Conservation (phyloP, 768 basidiomycete species). For the Pleurotus eryngii region DNA sequence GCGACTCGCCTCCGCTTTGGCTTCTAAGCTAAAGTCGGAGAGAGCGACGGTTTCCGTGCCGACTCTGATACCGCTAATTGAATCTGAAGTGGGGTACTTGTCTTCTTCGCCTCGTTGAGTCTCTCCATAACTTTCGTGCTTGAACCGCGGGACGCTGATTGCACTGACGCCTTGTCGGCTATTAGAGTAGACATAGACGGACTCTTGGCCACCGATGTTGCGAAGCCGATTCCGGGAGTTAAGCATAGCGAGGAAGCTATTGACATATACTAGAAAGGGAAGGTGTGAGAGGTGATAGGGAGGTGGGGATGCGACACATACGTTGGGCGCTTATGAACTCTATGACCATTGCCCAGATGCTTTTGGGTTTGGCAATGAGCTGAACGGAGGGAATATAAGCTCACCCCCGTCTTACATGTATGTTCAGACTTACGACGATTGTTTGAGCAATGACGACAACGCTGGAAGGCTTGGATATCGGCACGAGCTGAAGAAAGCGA, state of each 20-base stretch:
- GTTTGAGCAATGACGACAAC: constrained; percentile 1
- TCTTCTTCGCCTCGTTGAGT: not conserved
- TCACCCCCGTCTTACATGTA: too few species aligned
- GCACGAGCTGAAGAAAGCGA: too few species aligned
- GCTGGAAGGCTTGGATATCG: too few species aligned
- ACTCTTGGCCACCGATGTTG: not conserved
- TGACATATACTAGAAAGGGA: not conserved
- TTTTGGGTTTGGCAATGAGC: not conserved
- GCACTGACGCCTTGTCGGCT: not conserved
- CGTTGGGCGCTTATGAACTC: constrained; percentile 6
- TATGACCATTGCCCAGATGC: constrained; percentile 7
- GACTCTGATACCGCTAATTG: not conserved
- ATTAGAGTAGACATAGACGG: constrained; percentile 1
- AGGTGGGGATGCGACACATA: not conserved
- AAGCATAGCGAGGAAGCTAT: constrained; percentile 1
- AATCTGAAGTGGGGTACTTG: not conserved
- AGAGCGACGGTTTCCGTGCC: not conserved
- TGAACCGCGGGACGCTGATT: not conserved
- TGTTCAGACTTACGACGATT: not conserved
- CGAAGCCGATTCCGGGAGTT: constrained; percentile 5
- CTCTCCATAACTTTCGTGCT: not conserved
- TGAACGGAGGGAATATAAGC: not conserved
- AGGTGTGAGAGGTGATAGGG: not conserved
- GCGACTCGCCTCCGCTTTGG: not conserved
- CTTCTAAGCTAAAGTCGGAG: not conserved